Conservation (phyloP, 106 monocot genomes). For the Dioscorea alata region DNA sequence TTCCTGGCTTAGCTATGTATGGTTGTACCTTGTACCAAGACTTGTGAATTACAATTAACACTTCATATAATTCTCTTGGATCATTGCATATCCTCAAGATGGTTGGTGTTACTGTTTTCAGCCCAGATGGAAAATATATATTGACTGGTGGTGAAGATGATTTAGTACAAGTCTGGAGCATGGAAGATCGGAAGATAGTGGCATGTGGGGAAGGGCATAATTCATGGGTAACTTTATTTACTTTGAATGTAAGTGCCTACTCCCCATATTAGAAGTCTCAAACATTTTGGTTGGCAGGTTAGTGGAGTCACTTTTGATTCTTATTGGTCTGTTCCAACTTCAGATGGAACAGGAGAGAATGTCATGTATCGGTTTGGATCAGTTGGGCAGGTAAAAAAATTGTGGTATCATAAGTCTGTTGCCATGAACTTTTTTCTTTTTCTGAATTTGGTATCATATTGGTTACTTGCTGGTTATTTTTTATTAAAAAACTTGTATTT, state of each 20-base stretch:
- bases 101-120: slow-evolving; percentile 16
- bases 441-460: too few species aligned
- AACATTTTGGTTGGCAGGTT: slow-evolving; percentile 39
- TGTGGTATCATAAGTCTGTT: too few species aligned
- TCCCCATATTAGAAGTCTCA: too few species aligned
- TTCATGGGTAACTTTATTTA: slow-evolving; percentile 68
- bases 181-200: slow-evolving; percentile 75
- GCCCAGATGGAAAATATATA: slow-evolving; percentile 88
- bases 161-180: slow-evolving; percentile 95
- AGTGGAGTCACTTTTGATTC: slow-evolving; percentile 98
- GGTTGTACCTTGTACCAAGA: too few species aligned
- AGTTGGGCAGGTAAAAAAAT: slow-evolving; percentile 75
- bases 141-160: slow-evolving; percentile 96
- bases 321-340: slow-evolving; percentile 71
- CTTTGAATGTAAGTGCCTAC: background rate
- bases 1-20: too few species aligned
- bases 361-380: slow-evolving; percentile 87
- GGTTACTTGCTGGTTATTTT: too few species aligned
- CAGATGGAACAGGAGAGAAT: slow-evolving; percentile 73
- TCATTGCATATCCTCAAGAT: too few species aligned
- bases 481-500: too few species aligned
- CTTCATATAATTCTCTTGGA: too few species aligned
- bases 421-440: too few species aligned
- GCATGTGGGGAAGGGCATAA: slow-evolving; percentile 97
- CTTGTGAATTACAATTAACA: too few species aligned